Evolutionary conservation across 257 asterid species (phyloP), one percentile per base, ranked within the genome.

Genomic region (Ajuga chamaepitys): DNA sequence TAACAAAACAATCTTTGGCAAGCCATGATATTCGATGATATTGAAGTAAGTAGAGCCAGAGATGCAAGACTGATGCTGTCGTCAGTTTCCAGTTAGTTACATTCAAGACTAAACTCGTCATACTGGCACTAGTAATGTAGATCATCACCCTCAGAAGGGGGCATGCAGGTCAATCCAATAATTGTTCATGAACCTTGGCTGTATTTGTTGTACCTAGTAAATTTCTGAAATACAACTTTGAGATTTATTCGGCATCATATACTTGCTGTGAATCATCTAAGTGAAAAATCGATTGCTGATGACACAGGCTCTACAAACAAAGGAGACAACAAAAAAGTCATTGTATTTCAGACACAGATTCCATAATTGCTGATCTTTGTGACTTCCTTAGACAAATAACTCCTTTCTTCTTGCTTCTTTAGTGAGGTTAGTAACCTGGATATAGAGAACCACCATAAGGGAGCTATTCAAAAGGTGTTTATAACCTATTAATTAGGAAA

Each of bases 311-410:
- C n/a, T 38, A 59, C 62, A 40, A 53, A 6, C 4, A 6, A 46
- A 50, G 32, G 45, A 53, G 35, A 45, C 14, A 18, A 42, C n/a
- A 46, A 70, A 64, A n/a, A n/a, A n/a, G n/a, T n/a, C n/a, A 1
- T 40, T 44, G 9, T 62, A 60, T 21, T 24, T 87, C 83, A 93
- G 76, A 93, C 84, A 9, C 96, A 89, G 50, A 87, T 87, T 70
- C 99, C 96, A 52, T 86, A 82, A 51, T 93, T 87, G 89, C 86
- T 93, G 69, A 93, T 93, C 84, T 87, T 89, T 12, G 82, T 65
- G 34, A 93, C 94, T 85, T 93, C 95, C 85, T 82, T 89, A 70
- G 83, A 73, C 62, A 93, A 81, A 48, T 69, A 74, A 42, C 65
- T 80, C 73, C 88, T 82, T 79, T 89, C 95, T 50, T 71, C 76